Evolutionary conservation across 495 filamentous ascomycete genomes (phyloP).

Genomic region (Penicillium egyptiacum): DNA sequence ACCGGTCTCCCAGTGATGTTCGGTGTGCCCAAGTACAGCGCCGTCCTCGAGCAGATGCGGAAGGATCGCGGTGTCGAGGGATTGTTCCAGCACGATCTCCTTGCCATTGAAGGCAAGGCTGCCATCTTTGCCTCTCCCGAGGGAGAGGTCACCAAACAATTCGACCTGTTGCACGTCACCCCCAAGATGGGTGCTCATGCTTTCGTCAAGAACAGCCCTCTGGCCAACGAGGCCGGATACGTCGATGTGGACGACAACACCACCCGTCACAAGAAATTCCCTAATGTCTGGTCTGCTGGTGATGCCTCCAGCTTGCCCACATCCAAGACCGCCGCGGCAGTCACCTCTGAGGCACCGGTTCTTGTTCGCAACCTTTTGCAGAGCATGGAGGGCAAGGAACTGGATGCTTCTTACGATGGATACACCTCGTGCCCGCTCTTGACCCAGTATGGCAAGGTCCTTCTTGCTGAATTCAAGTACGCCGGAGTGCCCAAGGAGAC

Average conservation of each 20-base stretch:
- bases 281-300: slow-evolving; percentile 68
- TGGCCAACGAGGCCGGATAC: slow-evolving; percentile 61
- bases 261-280: slow-evolving; percentile 59
- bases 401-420: slow-evolving; percentile 57
- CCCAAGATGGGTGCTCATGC: slow-evolving; percentile 63
- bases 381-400: slow-evolving; percentile 55
- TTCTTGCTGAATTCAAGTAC: slow-evolving; percentile 73
- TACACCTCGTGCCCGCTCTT: slow-evolving; percentile 70
- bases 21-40: slow-evolving; percentile 67
- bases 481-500: slow-evolving; percentile 71
- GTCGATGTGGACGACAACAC: slow-evolving; percentile 65
- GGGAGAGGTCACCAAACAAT: slow-evolving; percentile 51
- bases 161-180: slow-evolving; percentile 60
- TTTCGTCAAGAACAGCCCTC: slow-evolving; percentile 56
- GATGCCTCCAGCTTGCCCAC: slow-evolving; percentile 67
- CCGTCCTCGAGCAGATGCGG: slow-evolving; percentile 59
- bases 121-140: slow-evolving; percentile 52
- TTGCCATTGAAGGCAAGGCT: slow-evolving; percentile 58
- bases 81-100: slow-evolving; percentile 64
- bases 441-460: slow-evolving; percentile 65
- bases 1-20: slow-evolving; percentile 66
- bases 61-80: slow-evolving; percentile 64
- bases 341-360: slow-evolving; percentile 62
- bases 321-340: slow-evolving; percentile 67
- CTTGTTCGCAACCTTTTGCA: slow-evolving; percentile 57